Evolutionary conservation across 129 eudicot species (phyloP).

Genomic region (Centrapalus pauciflorus): DNA sequence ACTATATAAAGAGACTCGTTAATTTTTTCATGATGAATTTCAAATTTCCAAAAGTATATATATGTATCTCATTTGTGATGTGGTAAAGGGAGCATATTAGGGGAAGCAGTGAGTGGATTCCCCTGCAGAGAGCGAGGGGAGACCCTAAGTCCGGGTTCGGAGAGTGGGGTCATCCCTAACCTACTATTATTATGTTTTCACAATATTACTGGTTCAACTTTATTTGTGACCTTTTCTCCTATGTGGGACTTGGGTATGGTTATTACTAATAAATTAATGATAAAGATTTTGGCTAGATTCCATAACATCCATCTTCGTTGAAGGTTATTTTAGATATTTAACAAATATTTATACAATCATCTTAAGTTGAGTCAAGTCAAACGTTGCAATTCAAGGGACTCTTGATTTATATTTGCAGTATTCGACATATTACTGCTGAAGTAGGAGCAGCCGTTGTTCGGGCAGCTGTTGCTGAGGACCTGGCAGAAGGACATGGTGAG

Average conservation of each 20-base stretch:
- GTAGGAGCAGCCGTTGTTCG: conserved; percentile 89
- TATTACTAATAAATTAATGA: neutral
- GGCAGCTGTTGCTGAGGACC: conserved; percentile 82
- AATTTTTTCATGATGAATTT: neutral
- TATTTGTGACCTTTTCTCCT: too few relatives aligned
- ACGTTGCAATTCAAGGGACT: neutral
- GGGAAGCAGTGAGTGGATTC: too few relatives aligned
- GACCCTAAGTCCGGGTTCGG: too few relatives aligned
- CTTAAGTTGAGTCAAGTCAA: neutral
- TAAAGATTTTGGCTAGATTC: neutral
- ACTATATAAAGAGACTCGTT: neutral
- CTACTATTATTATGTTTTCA: too few relatives aligned
- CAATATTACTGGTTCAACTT: too few relatives aligned
- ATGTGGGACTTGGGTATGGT: neutral
- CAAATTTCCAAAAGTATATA: neutral
- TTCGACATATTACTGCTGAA: conserved; percentile 92
- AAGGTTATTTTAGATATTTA: neutral
- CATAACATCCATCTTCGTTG: neutral
- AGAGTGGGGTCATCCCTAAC: too few relatives aligned
- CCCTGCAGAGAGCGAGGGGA: too few relatives aligned
- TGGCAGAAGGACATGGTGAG: conserved; percentile 92
- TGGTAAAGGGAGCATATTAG: too few relatives aligned
- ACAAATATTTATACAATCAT: conserved; percentile 9
- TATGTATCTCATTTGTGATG: neutral
- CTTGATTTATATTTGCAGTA: conserved; percentile 47